These are phyloP conservation scores for Colletotrichum orbiculare DNA, from an alignment of 2,329 filamentous ascomycete species.

Conservation along the genomic window DNA sequence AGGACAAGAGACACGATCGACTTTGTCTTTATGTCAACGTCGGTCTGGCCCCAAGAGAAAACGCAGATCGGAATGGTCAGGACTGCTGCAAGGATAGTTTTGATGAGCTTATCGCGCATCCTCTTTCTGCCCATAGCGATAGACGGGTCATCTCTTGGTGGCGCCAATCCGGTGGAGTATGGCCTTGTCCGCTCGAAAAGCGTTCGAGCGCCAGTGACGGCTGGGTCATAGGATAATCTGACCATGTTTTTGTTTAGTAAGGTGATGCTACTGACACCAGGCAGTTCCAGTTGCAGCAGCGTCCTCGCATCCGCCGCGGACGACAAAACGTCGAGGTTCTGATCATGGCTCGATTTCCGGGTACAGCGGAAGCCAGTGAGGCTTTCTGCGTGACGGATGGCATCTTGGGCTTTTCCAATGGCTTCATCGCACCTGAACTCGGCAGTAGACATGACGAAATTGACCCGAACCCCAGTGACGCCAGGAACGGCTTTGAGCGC, in stretches of 20 bases:
- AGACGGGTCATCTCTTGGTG: slow-evolving; percentile 46
- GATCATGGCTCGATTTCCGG: slow-evolving; percentile 41
- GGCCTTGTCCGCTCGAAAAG: slow-evolving; percentile 40
- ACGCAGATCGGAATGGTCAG: slow-evolving; percentile 49
- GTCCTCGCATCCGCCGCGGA: slow-evolving; percentile 37
- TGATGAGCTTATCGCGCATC: slow-evolving; percentile 46
- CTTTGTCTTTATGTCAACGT: slow-evolving; percentile 39
- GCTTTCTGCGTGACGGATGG: slow-evolving; percentile 41
- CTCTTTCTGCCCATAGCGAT: slow-evolving; percentile 45
- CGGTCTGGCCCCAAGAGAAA: slow-evolving; percentile 45
- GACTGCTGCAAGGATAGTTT: slow-evolving; percentile 44
- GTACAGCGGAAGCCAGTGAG: slow-evolving; percentile 46
- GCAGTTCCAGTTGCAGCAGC: slow-evolving; percentile 36
- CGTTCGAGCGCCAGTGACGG: slow-evolving; percentile 45
- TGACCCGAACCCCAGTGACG: slow-evolving; percentile 47
- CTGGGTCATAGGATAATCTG: slow-evolving; percentile 49
- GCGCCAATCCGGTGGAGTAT: slow-evolving; percentile 43
- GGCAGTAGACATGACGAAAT: slow-evolving; percentile 51
- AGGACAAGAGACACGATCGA: slow-evolving; percentile 53
- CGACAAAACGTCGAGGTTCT: slow-evolving; percentile 45
- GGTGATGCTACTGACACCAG: slow-evolving; percentile 42
- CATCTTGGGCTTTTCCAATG: slow-evolving; percentile 41
- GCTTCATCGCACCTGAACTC: slow-evolving; percentile 46
- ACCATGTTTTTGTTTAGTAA: slow-evolving; percentile 45
- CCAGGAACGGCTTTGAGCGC: slow-evolving; percentile 43